These are phyloP conservation scores for Lithocarpus polystachyus DNA, from an alignment of 306 rosid genomes.

Conservation along the genomic window DNA sequence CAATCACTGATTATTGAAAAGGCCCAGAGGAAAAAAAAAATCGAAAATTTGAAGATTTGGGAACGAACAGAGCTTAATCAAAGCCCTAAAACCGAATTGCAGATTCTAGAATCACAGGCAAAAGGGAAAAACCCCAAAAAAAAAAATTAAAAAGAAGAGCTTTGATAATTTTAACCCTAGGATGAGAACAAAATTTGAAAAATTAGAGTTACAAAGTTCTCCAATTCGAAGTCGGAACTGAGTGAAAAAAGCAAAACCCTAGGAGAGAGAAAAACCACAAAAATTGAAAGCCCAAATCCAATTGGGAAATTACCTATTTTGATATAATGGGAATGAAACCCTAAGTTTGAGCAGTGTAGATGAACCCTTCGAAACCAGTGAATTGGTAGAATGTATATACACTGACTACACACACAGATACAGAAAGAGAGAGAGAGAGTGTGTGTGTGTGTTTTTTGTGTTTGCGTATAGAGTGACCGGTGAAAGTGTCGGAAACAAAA, in stretches of 20 bases:
- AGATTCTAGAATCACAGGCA: neutral
- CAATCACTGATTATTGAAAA: neutral
- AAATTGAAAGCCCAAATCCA: conserved; percentile 1
- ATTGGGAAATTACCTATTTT: no score
- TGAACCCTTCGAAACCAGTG: neutral
- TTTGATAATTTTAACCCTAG: conserved; percentile 5
- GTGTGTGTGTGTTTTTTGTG: no score
- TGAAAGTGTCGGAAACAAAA: neutral
- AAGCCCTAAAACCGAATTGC: neutral
- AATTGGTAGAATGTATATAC: neutral
- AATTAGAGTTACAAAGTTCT: neutral
- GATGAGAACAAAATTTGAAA: neutral
- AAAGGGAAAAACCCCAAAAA: neutral
- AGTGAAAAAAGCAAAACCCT: neutral
- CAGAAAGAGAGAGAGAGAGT: neutral
- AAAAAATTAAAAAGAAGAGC: neutral
- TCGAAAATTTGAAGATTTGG: no score
- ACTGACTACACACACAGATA: neutral
- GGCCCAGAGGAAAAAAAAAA: no score
- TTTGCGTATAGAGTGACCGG: neutral
- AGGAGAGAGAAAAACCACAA: neutral
- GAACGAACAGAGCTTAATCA: neutral
- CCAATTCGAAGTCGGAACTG: no score
- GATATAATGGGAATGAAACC: neutral
- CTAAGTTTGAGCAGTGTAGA: neutral